Evolutionary conservation across 495 filamentous ascomycete genomes (phyloP), one percentile per base, ranked within the genome.

Genomic region (Bathelium albidoporum): DNA sequence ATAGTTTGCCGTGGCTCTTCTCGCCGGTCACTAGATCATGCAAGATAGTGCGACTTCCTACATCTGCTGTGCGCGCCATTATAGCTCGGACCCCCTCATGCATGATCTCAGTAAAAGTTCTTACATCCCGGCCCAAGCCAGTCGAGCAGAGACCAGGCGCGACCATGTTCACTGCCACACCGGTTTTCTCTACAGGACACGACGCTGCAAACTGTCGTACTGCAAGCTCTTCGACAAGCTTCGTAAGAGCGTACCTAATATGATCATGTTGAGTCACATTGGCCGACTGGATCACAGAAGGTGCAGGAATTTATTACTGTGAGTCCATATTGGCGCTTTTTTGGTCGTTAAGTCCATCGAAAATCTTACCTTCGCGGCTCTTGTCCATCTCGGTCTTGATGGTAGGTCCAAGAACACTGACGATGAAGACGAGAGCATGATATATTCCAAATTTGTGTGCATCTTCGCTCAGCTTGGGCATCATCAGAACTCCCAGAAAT

Each of bases 401-500:
- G 24, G 32, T 49, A n/a, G 53, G 29, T 32, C 49, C 44, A 49
- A 68, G 66, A 32, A 60, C 61, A 32, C 60, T 20, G 22, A 59
- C 22, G n/a, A 26, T 39, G 32, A 58, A 31, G 31, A 63, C 60
- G 29, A 77, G 68, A 41, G 61, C 65, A 1, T 75, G 69, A 22
- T 65, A 44, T 59, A 53, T 68, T 59, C 68, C 64, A 64, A 68
- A 73, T 32, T 60, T 62, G 11, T 58, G 18, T 0, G 65, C 75
- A 7, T 67, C 67, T 58, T 70, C 61, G 52, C 67, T 67, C 11
- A 77, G 64, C 63, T 73, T 74, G 18, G 75, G 75, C 14, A 82
- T 65, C 41, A 81, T 31, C 22, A 76, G 62, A 7, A 76, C 59
- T 1, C 75, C 76, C 52, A 82, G 73, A 31, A 83, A 64, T 49